Evolutionary conservation across 345 rosid species (phyloP), one percentile per base, ranked within the genome.

Genomic region (Excoecaria cochinchinensis): DNA sequence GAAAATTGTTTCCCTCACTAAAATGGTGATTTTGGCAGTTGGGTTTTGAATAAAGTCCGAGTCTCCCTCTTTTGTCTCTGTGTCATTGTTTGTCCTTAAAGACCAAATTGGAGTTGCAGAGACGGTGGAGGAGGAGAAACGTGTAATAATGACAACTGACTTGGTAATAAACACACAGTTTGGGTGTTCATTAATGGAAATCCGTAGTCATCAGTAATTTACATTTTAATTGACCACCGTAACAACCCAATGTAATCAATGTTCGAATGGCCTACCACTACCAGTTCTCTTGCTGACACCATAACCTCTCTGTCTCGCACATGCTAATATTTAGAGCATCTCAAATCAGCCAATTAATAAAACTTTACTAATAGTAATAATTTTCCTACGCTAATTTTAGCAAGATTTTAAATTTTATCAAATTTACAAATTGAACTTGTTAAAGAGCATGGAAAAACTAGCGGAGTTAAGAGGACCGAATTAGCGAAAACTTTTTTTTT

Each of bases 61-160:
- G 16, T 51, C 60, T 69, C 6, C 40, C 51, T n/a, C 0, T 38
- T 17, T 17, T 62, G 67, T 61, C 5, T 0, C 66, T 60, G 65
- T 36, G 17, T 3, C 38, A 6, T 10, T 19, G 60, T 31, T 55
- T 53, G 5, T 68, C 21, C 25, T 48, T 47, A 24, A 50, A 51
- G 40, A 50, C 60, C 11, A 25, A 69, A 8, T 22, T 31, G 16
- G 72, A 69, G 72, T 69, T 51, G 60, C 72, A 69, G 72, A 69
- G 72, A 50, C 46, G 60, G 15, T 53, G 61, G 21, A 69, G 22
- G 16, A 1, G 7, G 14, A 51, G 25, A 17, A 70, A 70, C 46
- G 3, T 70, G 73, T 5, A 53, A 52, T 52, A 70, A 53, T 13
- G 19, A 42, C 1, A 25, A 31, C 31, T 31, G 4, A 10, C 8